These are phyloP conservation scores for Starmerella sirachaensis DNA, from an alignment of 805 yeast genomes.

Conservation along the genomic window DNA sequence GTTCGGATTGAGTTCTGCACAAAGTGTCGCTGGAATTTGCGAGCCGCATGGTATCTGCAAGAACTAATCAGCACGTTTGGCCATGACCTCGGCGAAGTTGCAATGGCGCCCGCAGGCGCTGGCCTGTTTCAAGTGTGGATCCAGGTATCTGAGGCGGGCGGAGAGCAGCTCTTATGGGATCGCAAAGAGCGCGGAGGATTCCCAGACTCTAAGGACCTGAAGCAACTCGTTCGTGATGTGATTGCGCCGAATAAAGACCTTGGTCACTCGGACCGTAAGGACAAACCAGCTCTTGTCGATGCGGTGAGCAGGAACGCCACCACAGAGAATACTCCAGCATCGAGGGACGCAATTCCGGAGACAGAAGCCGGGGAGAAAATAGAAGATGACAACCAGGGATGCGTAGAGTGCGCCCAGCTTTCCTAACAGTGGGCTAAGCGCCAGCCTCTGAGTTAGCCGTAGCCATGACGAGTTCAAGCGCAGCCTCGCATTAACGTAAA, in stretches of 20 bases:
- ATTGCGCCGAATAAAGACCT: constrained; percentile 43
- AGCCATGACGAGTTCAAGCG: too few relatives aligned
- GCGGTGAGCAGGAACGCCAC: too few relatives aligned
- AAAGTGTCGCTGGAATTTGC: constrained; percentile 74
- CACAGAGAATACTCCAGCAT: too few relatives aligned
- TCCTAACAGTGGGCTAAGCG: too few relatives aligned
- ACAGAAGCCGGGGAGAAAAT: too few relatives aligned
- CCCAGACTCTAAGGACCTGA: constrained; percentile 74
- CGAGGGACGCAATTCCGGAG: too few relatives aligned
- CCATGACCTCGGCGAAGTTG: constrained; percentile 41
- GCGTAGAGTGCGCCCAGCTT: too few relatives aligned
- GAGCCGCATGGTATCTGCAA: constrained; percentile 81
- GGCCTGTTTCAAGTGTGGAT: constrained; percentile 55
- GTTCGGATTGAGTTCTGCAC: constrained; percentile 66
- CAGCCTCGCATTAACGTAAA: too few relatives aligned
- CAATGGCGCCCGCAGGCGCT: constrained; percentile 36
- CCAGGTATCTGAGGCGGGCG: constrained; percentile 29
- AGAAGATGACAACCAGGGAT: too few relatives aligned
- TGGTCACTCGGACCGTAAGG: constrained; percentile 51
- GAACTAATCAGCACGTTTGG: constrained; percentile 78
- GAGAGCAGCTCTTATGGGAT: constrained; percentile 43
- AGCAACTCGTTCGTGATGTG: constrained; percentile 49
- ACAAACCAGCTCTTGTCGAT: too few relatives aligned
- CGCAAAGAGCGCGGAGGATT: constrained; percentile 50
- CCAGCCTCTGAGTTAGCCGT: too few relatives aligned